Conservation (phyloP, 2,329 filamentous ascomycete species). For the Paraphaeosphaeria sporulosa region DNA sequence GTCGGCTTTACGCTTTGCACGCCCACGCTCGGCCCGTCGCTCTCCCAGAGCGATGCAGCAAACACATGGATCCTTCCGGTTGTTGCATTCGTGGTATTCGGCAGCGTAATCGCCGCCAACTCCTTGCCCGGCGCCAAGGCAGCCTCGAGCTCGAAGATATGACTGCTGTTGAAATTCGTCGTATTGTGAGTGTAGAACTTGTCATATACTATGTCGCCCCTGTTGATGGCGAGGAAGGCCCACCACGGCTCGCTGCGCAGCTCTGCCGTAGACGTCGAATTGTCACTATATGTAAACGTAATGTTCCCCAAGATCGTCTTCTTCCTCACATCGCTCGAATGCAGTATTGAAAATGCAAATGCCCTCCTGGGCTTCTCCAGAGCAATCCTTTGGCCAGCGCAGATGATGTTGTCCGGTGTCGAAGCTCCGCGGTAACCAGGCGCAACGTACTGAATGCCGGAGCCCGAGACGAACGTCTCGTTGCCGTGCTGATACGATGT, state of each 20-base stretch:
- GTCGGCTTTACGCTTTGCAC: slow-evolving; percentile 53
- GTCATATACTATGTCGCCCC: slow-evolving; percentile 56
- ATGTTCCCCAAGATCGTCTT: slow-evolving; percentile 52
- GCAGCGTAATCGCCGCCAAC: slow-evolving; percentile 52
- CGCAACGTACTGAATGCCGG: slow-evolving; percentile 54
- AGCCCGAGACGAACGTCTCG: slow-evolving; percentile 50
- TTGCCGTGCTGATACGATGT: slow-evolving; percentile 26
- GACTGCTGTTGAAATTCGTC: slow-evolving; percentile 54
- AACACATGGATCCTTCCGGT: slow-evolving; percentile 52
- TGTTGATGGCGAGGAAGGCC: slow-evolving; percentile 55
- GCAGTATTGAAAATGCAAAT: slow-evolving; percentile 55
- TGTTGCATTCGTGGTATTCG: slow-evolving; percentile 47
- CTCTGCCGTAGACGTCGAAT: slow-evolving; percentile 49
- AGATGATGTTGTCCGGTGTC: slow-evolving; percentile 54
- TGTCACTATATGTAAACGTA: slow-evolving; percentile 55
- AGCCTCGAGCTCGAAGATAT: slow-evolving; percentile 57
- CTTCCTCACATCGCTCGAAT: slow-evolving; percentile 52
- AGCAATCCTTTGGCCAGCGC: slow-evolving; percentile 50
- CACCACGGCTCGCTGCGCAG: slow-evolving; percentile 56
- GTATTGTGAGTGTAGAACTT: slow-evolving; percentile 50
- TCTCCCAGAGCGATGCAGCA: slow-evolving; percentile 45
- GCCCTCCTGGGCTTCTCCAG: slow-evolving; percentile 43
- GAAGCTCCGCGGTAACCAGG: slow-evolving; percentile 48
- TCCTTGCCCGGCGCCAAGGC: slow-evolving; percentile 49
- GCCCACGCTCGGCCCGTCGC: slow-evolving; percentile 18